These are phyloP conservation scores for Solanum chilense DNA, from an alignment of 257 asterid species.

Conservation along the genomic window DNA sequence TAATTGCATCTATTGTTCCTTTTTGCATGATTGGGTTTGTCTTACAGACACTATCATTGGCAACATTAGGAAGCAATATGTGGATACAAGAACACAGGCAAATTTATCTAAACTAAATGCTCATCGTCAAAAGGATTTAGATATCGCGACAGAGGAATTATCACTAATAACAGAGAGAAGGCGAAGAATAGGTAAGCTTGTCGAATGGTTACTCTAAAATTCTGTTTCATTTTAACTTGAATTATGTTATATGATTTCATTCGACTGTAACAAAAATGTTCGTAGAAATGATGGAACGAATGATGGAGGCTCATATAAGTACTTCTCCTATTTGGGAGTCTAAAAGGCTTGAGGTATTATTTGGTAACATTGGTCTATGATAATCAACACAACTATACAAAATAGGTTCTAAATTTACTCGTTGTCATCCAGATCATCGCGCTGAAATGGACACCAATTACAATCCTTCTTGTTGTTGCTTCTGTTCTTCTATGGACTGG, in stretches of 20 bases:
- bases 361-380: background rate
- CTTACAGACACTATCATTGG: constrained; percentile 35
- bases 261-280: background rate
- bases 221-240: background rate
- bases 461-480: constrained; percentile 24
- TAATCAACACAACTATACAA: background rate
- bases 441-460: constrained; percentile 50
- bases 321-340: constrained; percentile 45
- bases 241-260: background rate
- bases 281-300: constrained; percentile 30
- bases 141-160: constrained; percentile 19
- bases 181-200: constrained; percentile 28
- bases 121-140: constrained; percentile 12
- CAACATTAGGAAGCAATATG: constrained; percentile 35
- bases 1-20: background rate
- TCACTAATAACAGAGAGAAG: constrained; percentile 35
- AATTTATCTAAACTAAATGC: constrained; percentile 33
- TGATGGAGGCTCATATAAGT: constrained; percentile 23
- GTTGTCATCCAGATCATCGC: constrained; percentile 25
- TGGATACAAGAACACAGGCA: constrained; percentile 49
- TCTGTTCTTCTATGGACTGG: constrained; percentile 29
- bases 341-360: constrained; percentile 40
- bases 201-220: background rate
- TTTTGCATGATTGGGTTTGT: background rate
- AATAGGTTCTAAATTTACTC: background rate